Conservation (phyloP, 1,284 basidiomycete species). For the Exobasidium cylindrosporum region DNA sequence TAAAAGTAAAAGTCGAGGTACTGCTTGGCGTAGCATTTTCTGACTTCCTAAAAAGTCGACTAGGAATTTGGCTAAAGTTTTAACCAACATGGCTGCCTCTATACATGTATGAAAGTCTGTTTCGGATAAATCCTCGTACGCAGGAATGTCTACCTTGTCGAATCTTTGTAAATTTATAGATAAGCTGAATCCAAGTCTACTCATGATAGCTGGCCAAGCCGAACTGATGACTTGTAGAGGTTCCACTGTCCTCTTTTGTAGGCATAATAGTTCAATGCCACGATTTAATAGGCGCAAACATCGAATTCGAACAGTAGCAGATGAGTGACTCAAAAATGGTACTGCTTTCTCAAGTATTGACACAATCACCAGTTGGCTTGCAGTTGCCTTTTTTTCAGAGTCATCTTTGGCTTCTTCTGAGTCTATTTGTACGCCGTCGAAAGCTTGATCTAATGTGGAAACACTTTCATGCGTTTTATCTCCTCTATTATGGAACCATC, state of each 20-base stretch:
- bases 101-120: conserved; percentile 37
- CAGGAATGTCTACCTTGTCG: conserved; percentile 2
- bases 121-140: conserved; percentile 20
- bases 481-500: conserved; percentile 13
- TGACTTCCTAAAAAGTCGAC: conserved; percentile 34
- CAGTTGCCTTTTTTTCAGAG: background rate
- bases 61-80: conserved; percentile 21
- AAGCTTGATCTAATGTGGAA: background rate
- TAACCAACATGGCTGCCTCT: conserved; percentile 33
- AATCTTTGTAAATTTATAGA: conserved; percentile 4
- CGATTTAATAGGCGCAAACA: conserved; percentile 28
- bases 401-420: conserved; percentile 5
- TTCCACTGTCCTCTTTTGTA: conserved; percentile 29
- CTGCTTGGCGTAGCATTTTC: conserved; percentile 37
- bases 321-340: conserved; percentile 33
- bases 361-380: conserved; percentile 16
- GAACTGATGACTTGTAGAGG: conserved; percentile 42
- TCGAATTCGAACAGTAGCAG: conserved; percentile 23
- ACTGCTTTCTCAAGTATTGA: conserved; percentile 23
- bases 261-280: conserved; percentile 29
- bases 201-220: conserved; percentile 47
- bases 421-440: background rate
- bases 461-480: background rate
- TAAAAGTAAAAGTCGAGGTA: conserved; percentile 37
- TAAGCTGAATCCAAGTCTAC: conserved; percentile 29